These are phyloP conservation scores for Stagonosporopsis cucurbitacearum DNA, from an alignment of 2,329 filamentous ascomycete species.

Conservation along the genomic window DNA sequence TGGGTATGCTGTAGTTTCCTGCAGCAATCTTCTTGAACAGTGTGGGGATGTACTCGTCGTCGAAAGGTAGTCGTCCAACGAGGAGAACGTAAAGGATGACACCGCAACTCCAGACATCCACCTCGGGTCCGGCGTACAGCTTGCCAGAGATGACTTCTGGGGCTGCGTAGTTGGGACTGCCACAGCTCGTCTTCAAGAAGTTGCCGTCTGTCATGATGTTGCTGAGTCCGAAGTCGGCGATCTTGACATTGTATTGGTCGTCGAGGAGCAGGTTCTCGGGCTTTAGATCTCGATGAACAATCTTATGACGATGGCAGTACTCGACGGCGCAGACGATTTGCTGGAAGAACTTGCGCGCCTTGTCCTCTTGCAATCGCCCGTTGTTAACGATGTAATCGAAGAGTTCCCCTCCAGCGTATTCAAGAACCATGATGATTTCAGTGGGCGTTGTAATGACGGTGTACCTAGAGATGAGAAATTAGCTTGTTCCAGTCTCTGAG, in stretches of 20 bases:
- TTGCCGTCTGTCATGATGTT: constrained; percentile 99
- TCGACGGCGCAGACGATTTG: constrained; percentile 99
- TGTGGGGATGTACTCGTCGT: constrained; percentile 97
- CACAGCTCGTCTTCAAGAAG: constrained; percentile 97
- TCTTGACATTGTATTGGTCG: constrained; percentile 96
- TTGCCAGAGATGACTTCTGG: constrained; percentile 98
- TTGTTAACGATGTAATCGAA: constrained; percentile 98
- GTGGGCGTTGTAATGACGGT: constrained; percentile 94
- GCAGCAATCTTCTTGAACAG: constrained; percentile 97
- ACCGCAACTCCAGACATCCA: constrained; percentile 97
- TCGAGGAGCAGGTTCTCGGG: constrained; percentile 96
- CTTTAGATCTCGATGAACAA: constrained; percentile 96
- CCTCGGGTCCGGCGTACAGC: constrained; percentile 94
- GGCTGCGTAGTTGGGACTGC: constrained; percentile 96
- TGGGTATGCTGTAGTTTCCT: constrained; percentile 89
- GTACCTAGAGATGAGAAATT: constrained; percentile 65
- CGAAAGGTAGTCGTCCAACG: constrained; percentile 81
- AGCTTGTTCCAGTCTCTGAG: neutral
- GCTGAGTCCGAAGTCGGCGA: constrained; percentile 96
- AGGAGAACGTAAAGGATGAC: constrained; percentile 77
- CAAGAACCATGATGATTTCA: constrained; percentile 99
- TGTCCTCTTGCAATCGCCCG: constrained; percentile 86
- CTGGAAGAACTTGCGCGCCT: constrained; percentile 98
- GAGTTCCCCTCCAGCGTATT: constrained; percentile 94
- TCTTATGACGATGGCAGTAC: constrained; percentile 98